Base-by-base conservation (phyloP, 2,329 filamentous ascomycete genomes). In the Monilinia laxa region DNA sequence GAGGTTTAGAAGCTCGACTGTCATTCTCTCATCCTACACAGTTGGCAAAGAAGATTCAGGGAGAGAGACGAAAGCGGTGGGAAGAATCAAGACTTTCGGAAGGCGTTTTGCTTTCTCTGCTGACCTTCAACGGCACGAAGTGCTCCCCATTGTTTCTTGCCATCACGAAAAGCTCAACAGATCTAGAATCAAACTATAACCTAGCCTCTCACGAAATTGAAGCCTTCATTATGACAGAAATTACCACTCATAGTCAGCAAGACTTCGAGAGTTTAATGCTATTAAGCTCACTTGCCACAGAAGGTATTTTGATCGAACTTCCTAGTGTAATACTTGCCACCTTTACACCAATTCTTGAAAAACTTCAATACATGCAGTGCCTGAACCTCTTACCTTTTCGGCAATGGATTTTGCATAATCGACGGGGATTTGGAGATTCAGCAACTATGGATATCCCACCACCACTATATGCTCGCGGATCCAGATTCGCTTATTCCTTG, bases 51-150 rank as follows among this genome's bases (percentile, higher is more conserved):
- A 65, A 65, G 16, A 53, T 35, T 16, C 16, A 2, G 20, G 4
- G 4, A 12, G 60, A 67, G 14, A 67, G 83, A 42, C 72, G 73
- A 45, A 77, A 80, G 0, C 86, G 82, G 82, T 87, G 84, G 84
- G 67, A 74, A 9, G 74, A 78, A 3, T 80, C 78, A 7, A 83
- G 80, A 9, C 76, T 87, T 2, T 77, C 80, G 9, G 71, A 77
- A 1, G 84, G 83, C 9, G 77, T 79, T 3, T 76, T 87, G 1
- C 76, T 85, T 0, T 86, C 83, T 65, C 68, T 84, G 3, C 11
- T 68, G n/a, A 54, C 57, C 4, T 67, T 65, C 23, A 18, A n/a
- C 20, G 49, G 35, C 14, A 49, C 20, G 4, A 70, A 62, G 23
- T 1, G 79, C 85, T 16, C 35, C 67, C 31, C 62, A 14, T 35